Conservation (phyloP, 2,329 filamentous ascomycete genomes). For the Tricladium varicosporioides region DNA sequence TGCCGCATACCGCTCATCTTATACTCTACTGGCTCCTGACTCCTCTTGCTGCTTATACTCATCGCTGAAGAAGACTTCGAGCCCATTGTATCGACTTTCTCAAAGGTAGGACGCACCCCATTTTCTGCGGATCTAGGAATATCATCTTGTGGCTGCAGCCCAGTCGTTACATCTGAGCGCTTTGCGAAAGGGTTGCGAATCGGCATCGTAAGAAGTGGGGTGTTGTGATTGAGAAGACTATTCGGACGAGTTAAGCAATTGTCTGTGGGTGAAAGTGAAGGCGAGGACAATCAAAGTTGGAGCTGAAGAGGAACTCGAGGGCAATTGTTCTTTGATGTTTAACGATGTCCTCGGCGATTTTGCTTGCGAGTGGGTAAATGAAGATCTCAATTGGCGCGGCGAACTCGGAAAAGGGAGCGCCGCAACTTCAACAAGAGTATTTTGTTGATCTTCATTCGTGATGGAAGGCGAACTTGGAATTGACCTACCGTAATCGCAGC, state of each 20-base stretch:
- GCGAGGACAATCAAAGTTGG: neutral
- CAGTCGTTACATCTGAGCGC: constrained; percentile 43
- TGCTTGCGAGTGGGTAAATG: neutral
- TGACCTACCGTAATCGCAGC: neutral
- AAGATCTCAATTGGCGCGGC: neutral
- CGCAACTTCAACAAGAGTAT: neutral
- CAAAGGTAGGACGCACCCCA: constrained; percentile 51
- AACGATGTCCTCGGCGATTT: neutral
- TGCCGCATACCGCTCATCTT: constrained; percentile 71
- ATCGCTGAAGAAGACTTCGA: constrained; percentile 61
- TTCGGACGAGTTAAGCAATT: neutral
- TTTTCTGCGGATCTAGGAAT: constrained; percentile 46
- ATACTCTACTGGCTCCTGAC: constrained; percentile 68
- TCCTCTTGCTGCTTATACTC: constrained; percentile 59
- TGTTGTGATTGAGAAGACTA: neutral
- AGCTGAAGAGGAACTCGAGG: neutral
- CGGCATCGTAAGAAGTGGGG: constrained; percentile 47
- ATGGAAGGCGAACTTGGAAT: neutral
- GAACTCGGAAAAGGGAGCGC: neutral
- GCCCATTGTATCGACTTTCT: constrained; percentile 60
- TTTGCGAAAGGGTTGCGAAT: constrained; percentile 72
- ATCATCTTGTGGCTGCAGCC: constrained; percentile 44
- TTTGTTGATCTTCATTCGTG: neutral
- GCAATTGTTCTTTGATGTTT: neutral
- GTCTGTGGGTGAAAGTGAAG: neutral